A percentile compares a stretch with the other conserved stretches of the same genome.
Conservation (phyloP, 768 basidiomycete genomes). For the Suillus fuscotomentosus region DNA sequence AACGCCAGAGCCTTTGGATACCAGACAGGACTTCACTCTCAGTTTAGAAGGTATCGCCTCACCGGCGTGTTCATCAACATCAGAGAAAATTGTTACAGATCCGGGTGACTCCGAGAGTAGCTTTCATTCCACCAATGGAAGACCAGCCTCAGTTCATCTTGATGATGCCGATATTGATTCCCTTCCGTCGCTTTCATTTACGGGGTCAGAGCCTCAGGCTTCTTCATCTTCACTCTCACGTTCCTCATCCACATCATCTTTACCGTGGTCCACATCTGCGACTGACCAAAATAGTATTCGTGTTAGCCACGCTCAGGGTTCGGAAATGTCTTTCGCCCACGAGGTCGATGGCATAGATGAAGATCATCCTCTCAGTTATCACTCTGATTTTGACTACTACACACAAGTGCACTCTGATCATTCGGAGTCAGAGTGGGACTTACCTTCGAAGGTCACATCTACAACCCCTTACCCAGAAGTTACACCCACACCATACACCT, state of each 20-base stretch:
- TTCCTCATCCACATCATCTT: constrained; percentile 41
- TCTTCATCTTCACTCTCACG: constrained; percentile 40
- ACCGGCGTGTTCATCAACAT: constrained; percentile 9
- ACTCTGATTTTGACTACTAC: constrained; percentile 37
- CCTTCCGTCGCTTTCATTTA: constrained; percentile 33
- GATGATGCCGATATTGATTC: constrained; percentile 31
- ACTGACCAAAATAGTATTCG: constrained; percentile 18
- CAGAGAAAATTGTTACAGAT: constrained; percentile 11
- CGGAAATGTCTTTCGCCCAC: constrained; percentile 5
- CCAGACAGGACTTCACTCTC: background rate
- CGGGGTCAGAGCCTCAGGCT: constrained; percentile 25
- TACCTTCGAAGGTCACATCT: constrained; percentile 1
- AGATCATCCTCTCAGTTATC: constrained; percentile 32
- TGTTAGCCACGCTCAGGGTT: constrained; percentile 14
- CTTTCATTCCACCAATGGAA: constrained; percentile 12
- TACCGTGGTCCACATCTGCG: constrained; percentile 20
- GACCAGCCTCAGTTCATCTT: constrained; percentile 13
- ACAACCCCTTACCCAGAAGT: constrained; percentile 13
- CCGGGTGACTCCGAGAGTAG: background rate
- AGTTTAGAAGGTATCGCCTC: background rate
- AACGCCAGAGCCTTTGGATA: background rate
- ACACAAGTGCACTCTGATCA: constrained; percentile 30
- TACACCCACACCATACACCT: constrained; percentile 18
- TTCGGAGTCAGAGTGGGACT: constrained; percentile 24
- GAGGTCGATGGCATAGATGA: constrained; percentile 14